Evolutionary conservation across 2,329 filamentous ascomycete species (phyloP).

Genomic region (Alternaria atra): DNA sequence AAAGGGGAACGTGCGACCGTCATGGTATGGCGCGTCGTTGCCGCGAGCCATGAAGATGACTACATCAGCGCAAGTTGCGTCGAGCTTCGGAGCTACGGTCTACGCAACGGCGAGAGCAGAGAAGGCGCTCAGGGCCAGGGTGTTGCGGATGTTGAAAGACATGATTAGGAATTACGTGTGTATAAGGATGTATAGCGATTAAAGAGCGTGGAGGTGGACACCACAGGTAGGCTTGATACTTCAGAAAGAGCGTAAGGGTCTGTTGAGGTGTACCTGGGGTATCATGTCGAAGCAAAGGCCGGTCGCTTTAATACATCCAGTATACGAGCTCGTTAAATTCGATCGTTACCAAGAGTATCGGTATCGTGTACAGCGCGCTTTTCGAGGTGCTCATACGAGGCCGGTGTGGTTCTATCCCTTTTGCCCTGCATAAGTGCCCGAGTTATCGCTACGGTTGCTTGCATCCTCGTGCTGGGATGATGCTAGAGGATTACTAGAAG

Average conservation of each 20-base stretch:
- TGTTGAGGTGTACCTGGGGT: conserved; percentile 7
- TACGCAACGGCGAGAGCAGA: conserved; percentile 17
- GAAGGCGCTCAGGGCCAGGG: conserved; percentile 28
- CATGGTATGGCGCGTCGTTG: conserved; percentile 34
- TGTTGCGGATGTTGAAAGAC: conserved; percentile 32
- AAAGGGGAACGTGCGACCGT: conserved; percentile 30
- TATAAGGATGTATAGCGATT: background rate
- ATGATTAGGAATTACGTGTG: conserved; percentile 31
- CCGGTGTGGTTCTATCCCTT: too few relatives aligned
- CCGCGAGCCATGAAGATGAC: conserved; percentile 37
- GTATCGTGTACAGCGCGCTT: background rate
- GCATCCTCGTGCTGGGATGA: too few relatives aligned
- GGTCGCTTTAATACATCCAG: background rate
- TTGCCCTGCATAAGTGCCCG: too few relatives aligned
- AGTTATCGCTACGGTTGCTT: too few relatives aligned
- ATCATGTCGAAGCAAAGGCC: background rate
- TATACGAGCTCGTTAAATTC: background rate
- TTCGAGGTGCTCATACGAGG: background rate
- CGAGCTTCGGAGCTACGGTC: conserved; percentile 40
- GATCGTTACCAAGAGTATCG: background rate
- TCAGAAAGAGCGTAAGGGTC: conserved; percentile 7
- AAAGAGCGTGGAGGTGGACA: background rate
- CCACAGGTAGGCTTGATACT: background rate
- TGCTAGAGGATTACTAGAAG: too few relatives aligned
- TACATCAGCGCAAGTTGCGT: conserved; percentile 31